These are phyloP conservation scores for Scenedesmus sp. DNA, from an alignment of 163 green algal genomes.

Conservation along the genomic window DNA sequence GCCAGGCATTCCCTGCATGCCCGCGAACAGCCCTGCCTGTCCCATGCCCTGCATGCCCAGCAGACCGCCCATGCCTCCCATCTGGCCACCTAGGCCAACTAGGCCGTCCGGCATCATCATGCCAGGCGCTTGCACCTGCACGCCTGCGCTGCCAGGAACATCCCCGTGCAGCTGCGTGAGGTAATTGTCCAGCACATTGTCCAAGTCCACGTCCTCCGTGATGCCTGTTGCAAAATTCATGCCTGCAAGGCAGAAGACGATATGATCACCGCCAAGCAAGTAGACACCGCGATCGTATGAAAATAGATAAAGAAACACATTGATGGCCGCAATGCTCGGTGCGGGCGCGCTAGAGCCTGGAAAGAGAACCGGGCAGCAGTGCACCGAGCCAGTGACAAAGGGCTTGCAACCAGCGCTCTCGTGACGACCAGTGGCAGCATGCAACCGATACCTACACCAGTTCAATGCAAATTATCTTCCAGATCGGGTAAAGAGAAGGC, in stretches of 20 bases:
- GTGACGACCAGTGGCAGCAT: background rate
- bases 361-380: background rate
- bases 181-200: constrained; percentile 65
- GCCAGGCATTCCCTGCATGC: constrained; percentile 31
- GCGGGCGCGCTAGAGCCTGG: background rate
- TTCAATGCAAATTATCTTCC: no score
- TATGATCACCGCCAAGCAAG: background rate
- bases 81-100: constrained; percentile 19
- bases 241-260: background rate
- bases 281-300: background rate
- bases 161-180: constrained; percentile 59
- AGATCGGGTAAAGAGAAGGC: background rate
- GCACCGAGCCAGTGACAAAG: background rate
- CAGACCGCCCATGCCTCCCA: constrained; percentile 47
- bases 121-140: background rate
- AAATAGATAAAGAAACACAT: background rate
- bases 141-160: background rate
- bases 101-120: constrained; percentile 54
- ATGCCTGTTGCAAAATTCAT: constrained; percentile 45
- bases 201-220: constrained; percentile 56
- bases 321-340: background rate
- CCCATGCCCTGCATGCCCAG: constrained; percentile 42
- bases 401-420: background rate
- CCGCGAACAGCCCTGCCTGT: background rate
- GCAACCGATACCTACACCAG: background rate